Evolutionary conservation across 805 yeast genomes (phyloP), one percentile per base, ranked within the genome.

Genomic region (Candida silvicultrix): DNA sequence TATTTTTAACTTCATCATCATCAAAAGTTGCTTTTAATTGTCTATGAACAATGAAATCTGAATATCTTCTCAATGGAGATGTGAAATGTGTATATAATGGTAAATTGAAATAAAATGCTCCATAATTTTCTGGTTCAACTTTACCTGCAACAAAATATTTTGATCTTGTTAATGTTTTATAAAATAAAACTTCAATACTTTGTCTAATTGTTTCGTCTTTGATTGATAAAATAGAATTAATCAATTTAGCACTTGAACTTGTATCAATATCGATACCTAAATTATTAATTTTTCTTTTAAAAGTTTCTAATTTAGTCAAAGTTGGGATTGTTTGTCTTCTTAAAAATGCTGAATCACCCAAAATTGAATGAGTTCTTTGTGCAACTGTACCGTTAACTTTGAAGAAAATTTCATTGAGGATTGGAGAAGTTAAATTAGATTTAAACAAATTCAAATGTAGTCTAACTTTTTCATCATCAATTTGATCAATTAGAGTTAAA

Each of bases 1-100:
- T 50, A 11, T 23, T 43, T 14, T 28, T 19, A 23, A 39, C 47
- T 58, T 49, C 48, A 6, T 45, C 38, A 31, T 54, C 56, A 34
- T 65, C 66, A 36, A 94, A 63, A 23, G 83, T 78, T 2, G 80
- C 64, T 61, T 87, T 90, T 54, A 94, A 69, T 68, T 94, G 99
- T 56, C 97, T 80, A 60, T 94, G 99, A 36, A 88, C 98, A 54
- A 90, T 78, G 43, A 88, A 74, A 64, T 94, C 99, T 1, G 96
- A 89, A 63, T 90, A 94, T 57, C 99, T 77, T 63, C 95, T 78
- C 60, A 89, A 70, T 15, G 99, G 98, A 1, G 95, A 79, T n/a
- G 87, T 85, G 70, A 90, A 90, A 65, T 92, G 97, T 0, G 98
- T 88, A 64, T 88, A 94, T 39, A 89, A 70, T 25, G 97, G 95